Evolutionary conservation across 371 early-diverging fungal genomes (phyloP), one percentile per base, ranked within the genome.

Genomic region (Apophysomyces variabilis): DNA sequence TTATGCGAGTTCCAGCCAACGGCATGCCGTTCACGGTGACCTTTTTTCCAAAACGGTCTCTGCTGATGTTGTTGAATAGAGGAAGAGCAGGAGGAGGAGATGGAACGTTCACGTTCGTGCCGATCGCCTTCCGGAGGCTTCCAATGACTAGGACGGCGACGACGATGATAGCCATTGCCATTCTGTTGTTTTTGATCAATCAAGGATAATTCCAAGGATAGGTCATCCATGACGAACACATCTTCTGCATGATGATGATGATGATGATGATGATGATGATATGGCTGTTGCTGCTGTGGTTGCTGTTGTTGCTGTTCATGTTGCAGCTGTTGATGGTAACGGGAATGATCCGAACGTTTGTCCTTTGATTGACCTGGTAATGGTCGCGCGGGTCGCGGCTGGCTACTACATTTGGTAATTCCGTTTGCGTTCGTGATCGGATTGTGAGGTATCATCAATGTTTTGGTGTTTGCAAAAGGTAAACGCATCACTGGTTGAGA

Each of bases 401-500:
- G 54, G 21, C 21, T 16, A 21, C 21, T 9, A 9, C 5, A 50
- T 21, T 50, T 50, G 21, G 54, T 9, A 18, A n/a, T 26, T 1
- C 21, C 21, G 21, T 50, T 4, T 6, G 46, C 13, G 21, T 9
- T 16, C 18, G 18, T 50, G 9, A n/a, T 50, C 5, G 4, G n/a
- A 50, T 21, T 21, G 21, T 50, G 54, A 50, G 9, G 54, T 26
- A 18, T 21, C 18, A 21, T 16, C 21, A 21, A 26, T 26, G 32
- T 26, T 26, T 26, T 26, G 32, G 32, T 21, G 9, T 38, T 18
- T 7, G 38, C 59, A 66, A 60, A 60, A 12, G 66, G 60, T 9
- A 75, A 61, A 37, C 60, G 45, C 0, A 74, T 68, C 38, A 59
- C 39, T 26, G 32, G 32, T 26, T 38, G 36, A 5, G 75, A 57